These are phyloP conservation scores for Rhodocollybia butyracea DNA, from an alignment of 768 basidiomycete species.

Conservation along the genomic window DNA sequence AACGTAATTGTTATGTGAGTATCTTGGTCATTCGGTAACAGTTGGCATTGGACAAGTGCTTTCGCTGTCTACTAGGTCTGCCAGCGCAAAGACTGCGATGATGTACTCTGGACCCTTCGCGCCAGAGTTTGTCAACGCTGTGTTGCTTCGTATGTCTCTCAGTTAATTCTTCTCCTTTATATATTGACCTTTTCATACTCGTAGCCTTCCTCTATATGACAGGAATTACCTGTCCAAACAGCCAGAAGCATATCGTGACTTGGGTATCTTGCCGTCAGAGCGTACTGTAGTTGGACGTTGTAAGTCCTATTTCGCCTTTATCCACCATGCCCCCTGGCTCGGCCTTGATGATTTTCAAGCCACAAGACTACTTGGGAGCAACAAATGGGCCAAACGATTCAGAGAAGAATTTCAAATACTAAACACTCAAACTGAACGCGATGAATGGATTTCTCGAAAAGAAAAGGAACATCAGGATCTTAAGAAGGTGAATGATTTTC, in stretches of 20 bases:
- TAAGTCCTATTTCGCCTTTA: neutral
- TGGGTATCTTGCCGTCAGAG: neutral
- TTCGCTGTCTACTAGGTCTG: too few relatives aligned
- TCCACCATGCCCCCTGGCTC: too few relatives aligned
- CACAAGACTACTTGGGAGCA: neutral
- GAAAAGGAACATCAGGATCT: neutral
- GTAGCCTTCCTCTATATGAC: neutral
- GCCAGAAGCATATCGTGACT: neutral
- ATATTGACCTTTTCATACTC: too few relatives aligned
- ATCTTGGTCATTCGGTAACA: neutral
- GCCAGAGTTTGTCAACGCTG: neutral
- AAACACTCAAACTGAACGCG: neutral
- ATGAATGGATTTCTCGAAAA: neutral
- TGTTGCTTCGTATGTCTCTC: neutral
- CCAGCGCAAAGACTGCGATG: constrained; percentile 15
- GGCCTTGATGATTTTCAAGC: neutral
- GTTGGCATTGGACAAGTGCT: neutral
- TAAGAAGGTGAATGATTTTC: neutral
- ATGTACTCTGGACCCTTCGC: constrained; percentile 21
- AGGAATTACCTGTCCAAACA: neutral
- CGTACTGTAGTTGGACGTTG: neutral
- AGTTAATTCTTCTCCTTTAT: too few relatives aligned
- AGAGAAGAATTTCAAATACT: neutral
- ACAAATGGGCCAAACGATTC: neutral
- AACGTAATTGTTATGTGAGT: constrained; percentile 49